Conservation (phyloP, 1,139 yeast species). For the Suhomyces yuchorum region DNA sequence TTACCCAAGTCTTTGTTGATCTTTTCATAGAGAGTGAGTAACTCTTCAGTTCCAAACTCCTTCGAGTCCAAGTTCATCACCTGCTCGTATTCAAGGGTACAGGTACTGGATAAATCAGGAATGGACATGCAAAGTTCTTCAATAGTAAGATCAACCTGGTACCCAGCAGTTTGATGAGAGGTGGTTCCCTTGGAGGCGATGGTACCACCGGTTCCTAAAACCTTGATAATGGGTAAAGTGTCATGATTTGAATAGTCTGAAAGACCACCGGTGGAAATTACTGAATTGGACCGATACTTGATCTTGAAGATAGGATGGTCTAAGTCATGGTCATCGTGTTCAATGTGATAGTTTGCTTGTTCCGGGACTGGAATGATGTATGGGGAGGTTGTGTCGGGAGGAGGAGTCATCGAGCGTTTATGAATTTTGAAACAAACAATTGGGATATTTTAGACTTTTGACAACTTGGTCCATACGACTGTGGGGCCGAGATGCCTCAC, state of each 20-base stretch:
- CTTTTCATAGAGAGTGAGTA: conserved; percentile 38
- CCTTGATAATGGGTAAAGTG: conserved; percentile 49
- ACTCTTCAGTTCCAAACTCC: conserved; percentile 52
- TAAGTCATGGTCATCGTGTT: conserved; percentile 20
- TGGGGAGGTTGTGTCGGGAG: background rate
- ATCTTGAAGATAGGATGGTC: conserved; percentile 27
- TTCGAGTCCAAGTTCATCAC: conserved; percentile 66
- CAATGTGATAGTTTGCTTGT: conserved; percentile 20
- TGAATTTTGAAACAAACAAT: background rate
- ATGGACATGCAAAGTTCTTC: conserved; percentile 59
- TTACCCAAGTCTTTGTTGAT: conserved; percentile 47
- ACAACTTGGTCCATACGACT: background rate
- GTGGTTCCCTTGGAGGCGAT: conserved; percentile 65
- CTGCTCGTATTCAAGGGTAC: conserved; percentile 65
- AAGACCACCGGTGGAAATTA: conserved; percentile 19
- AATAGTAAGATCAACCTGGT: conserved; percentile 65
- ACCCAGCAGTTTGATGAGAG: conserved; percentile 66
- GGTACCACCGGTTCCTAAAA: conserved; percentile 74
- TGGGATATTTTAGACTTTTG: background rate
- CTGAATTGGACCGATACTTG: conserved; percentile 25
- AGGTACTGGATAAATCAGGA: conserved; percentile 61
- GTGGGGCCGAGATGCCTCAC: conserved; percentile 1
- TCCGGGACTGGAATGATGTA: conserved; percentile 9
- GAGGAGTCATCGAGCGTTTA: background rate
- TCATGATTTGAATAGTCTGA: conserved; percentile 18